Conservation (phyloP, 352 stramenopile species). For the Globisporangium paddicum region DNA sequence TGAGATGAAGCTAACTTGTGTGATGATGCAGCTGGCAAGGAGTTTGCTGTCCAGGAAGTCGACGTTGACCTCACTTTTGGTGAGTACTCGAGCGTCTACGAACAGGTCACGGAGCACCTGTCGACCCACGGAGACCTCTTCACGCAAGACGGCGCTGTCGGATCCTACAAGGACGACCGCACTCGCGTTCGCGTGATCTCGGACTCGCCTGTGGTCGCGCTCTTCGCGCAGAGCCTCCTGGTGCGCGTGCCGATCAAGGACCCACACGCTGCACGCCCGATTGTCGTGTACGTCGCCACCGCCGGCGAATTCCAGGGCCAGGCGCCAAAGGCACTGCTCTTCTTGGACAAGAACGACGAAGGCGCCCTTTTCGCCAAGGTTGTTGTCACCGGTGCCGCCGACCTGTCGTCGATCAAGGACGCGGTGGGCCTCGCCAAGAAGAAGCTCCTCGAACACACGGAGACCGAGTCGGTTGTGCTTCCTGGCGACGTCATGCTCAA, state of each 20-base stretch:
- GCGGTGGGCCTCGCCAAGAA: conserved; percentile 66
- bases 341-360: conserved; percentile 66
- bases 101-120: conserved; percentile 63
- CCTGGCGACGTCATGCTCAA: conserved; percentile 52
- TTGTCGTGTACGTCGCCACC: conserved; percentile 73
- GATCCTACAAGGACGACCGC: conserved; percentile 73
- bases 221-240: conserved; percentile 68
- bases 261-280: conserved; percentile 58
- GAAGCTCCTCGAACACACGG: conserved; percentile 53
- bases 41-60: conserved; percentile 49
- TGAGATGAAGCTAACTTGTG: not conserved
- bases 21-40: conserved; percentile 42
- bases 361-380: conserved; percentile 64
- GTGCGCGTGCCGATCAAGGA: conserved; percentile 67
- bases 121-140: conserved; percentile 54
- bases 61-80: conserved; percentile 61
- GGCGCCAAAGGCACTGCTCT: conserved; percentile 48
- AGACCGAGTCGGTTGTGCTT: conserved; percentile 52
- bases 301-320: conserved; percentile 56
- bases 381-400: conserved; percentile 52
- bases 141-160: conserved; percentile 69
- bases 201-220: conserved; percentile 64
- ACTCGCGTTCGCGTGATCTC: conserved; percentile 76
- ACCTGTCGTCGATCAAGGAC: conserved; percentile 48
- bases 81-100: conserved; percentile 64